These are phyloP conservation scores for Pouteria glomerata DNA, from an alignment of 148 eudicot genomes.

Conservation along the genomic window DNA sequence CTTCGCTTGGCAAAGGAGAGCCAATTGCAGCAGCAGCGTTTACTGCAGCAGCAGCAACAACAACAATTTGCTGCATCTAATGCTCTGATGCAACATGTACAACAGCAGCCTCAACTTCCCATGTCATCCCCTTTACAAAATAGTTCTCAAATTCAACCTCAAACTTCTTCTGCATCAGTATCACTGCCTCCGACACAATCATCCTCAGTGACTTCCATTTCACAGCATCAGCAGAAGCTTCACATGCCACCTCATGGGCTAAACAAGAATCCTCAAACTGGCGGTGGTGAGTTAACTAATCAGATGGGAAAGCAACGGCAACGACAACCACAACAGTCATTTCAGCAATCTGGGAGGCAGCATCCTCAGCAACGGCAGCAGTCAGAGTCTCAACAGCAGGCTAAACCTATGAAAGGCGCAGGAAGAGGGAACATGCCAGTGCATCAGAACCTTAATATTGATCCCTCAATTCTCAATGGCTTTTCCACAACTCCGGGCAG, in stretches of 20 bases:
- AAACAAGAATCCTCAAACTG: slow-evolving; percentile 42
- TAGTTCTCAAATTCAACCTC: slow-evolving; percentile 52
- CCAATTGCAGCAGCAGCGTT: slow-evolving; percentile 54
- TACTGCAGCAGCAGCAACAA: slow-evolving; percentile 31
- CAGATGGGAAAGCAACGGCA: slow-evolving; percentile 61
- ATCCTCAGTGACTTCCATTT: slow-evolving; percentile 39
- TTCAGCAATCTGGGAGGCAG: slow-evolving; percentile 59
- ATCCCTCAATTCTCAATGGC: slow-evolving; percentile 56
- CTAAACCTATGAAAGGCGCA: slow-evolving; percentile 58
- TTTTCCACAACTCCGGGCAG: slow-evolving; percentile 38
- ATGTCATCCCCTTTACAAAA: slow-evolving; percentile 50
- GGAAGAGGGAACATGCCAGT: slow-evolving; percentile 54
- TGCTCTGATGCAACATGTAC: slow-evolving; percentile 55
- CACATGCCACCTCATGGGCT: slow-evolving; percentile 47
- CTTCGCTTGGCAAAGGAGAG: slow-evolving; percentile 61
- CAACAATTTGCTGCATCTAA: slow-evolving; percentile 54
- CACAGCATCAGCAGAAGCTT: slow-evolving; percentile 63
- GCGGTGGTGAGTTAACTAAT: slow-evolving; percentile 40
- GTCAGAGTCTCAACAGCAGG: slow-evolving; percentile 41
- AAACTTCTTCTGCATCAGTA: slow-evolving; percentile 45
- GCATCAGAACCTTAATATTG: slow-evolving; percentile 47
- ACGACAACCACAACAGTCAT: slow-evolving; percentile 30
- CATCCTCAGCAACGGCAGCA: slow-evolving; percentile 75
- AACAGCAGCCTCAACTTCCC: slow-evolving; percentile 48
- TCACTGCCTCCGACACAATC: slow-evolving; percentile 36